Base-by-base conservation (phyloP, 139 green algal species). In the Chlorokybus atmophyticus region DNA sequence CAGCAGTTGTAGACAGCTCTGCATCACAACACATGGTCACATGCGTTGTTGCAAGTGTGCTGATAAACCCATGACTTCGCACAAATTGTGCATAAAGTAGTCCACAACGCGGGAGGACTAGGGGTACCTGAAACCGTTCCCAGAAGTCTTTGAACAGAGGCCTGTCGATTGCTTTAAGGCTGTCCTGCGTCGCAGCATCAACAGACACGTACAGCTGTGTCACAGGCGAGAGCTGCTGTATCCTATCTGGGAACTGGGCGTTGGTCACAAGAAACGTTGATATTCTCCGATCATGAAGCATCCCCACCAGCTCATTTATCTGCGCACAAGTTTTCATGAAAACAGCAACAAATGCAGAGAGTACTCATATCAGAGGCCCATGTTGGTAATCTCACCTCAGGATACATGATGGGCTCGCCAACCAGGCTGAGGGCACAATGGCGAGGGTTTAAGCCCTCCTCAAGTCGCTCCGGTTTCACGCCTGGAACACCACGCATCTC, bases 401-500 rank as follows among this genome's bases (percentile, higher is more conserved):
- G 83, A 57, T 92, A 92, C 83, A 92, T 92, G 68, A 92, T 92
- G 32, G 83, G 83, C 75, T 92, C 83, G 1, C 83, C 83, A 29
- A 92, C 82, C 53, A 90, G 62, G 1, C 68, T 82, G 40, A 90
- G 66, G 17, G 82, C 82, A 66, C 82, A 90, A 68, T 90, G 83
- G 24, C 66, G 60, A 7, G 78, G 52, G 59, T 79, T 38, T 52
- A 69, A 74, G 32, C 77, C 83, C 67, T 91, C 79, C 25, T 68
- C 65, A 8, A 91, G 40, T 21, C 67, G 42, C 23, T 78, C 68
- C 23, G 60, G 31, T 31, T 71, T 68, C 6, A 90, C 83, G 7
- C 83, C 83, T n/a, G 83, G 78, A 39, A 76, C 76, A 44, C 35
- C 35, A 10, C 62, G 65, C 65, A 83, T 87, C 62, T 87, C 68